Evolutionary conservation across 1,284 basidiomycete species (phyloP).

Genomic region (Lentinula novae-zelandiae): DNA sequence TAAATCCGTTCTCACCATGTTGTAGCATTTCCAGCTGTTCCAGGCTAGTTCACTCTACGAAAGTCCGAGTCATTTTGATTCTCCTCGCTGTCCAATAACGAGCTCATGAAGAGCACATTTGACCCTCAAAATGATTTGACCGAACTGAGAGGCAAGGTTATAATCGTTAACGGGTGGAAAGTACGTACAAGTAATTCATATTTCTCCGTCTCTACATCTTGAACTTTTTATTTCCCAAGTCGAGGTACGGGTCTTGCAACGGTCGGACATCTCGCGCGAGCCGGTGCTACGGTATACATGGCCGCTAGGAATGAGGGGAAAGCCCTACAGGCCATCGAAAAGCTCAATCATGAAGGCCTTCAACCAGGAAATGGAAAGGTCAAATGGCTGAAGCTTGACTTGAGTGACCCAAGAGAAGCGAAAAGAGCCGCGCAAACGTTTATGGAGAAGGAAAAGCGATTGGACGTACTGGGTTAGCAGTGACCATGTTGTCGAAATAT

Average conservation of each 20-base stretch:
- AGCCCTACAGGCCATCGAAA: conserved; percentile 34
- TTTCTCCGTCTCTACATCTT: not conserved
- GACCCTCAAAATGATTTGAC: conserved; percentile 23
- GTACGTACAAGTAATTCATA: conserved; percentile 20
- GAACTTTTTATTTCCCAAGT: conserved; percentile 20
- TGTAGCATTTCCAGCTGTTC: not conserved
- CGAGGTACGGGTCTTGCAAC: conserved; percentile 43
- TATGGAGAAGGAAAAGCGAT: conserved; percentile 24
- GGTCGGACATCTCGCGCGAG: conserved; percentile 38
- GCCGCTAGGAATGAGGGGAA: conserved; percentile 35
- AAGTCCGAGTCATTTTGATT: not conserved
- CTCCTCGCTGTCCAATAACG: not conserved
- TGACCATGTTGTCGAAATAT: not conserved
- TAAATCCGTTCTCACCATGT: not conserved
- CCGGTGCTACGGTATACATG: conserved; percentile 45
- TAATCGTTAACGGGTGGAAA: conserved; percentile 44
- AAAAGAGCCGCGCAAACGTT: conserved; percentile 38
- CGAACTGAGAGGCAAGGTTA: conserved; percentile 32
- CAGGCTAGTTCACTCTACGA: not conserved
- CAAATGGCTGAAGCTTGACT: conserved; percentile 42
- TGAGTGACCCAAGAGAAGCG: conserved; percentile 38
- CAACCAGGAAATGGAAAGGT: conserved; percentile 36
- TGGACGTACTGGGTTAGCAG: conserved; percentile 28
- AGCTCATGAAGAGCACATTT: conserved; percentile 14
- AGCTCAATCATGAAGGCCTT: conserved; percentile 33